A percentile compares a stretch with the other conserved stretches of the same genome.
These are phyloP conservation scores for Penicillium brevicompactum DNA, from an alignment of 2,329 filamentous ascomycete species.

Conservation along the genomic window DNA sequence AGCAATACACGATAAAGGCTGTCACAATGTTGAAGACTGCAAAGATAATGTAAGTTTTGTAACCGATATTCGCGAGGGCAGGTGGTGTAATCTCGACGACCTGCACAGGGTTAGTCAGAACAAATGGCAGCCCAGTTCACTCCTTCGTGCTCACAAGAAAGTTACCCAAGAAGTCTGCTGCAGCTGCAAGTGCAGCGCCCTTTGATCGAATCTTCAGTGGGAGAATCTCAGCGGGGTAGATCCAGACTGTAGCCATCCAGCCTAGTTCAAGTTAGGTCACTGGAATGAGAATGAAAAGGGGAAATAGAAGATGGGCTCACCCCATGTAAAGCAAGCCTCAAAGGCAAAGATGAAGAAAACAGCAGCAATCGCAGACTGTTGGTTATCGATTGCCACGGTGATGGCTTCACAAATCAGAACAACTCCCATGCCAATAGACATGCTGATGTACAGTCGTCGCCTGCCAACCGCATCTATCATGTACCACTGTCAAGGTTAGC, in stretches of 20 bases:
- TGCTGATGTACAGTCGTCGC: conserved; percentile 15
- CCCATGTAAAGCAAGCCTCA: conserved; percentile 27
- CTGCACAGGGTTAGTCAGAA: not conserved
- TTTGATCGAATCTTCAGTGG: conserved; percentile 27
- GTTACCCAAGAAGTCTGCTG: conserved; percentile 33
- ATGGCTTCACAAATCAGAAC: conserved; percentile 29
- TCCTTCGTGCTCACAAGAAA: conserved; percentile 20
- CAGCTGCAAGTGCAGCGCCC: conserved; percentile 34
- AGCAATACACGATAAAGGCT: conserved; percentile 33
- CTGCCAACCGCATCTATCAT: conserved; percentile 18
- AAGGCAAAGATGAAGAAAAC: conserved; percentile 29
- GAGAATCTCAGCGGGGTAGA: conserved; percentile 26
- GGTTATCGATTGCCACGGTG: conserved; percentile 19
- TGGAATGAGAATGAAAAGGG: not conserved
- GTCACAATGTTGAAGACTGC: conserved; percentile 59
- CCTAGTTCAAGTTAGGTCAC: conserved; percentile 3
- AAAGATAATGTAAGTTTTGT: conserved; percentile 67
- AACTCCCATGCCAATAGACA: conserved; percentile 24
- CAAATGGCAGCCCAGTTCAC: not conserved
- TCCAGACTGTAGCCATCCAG: conserved; percentile 26
- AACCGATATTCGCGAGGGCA: conserved; percentile 58
- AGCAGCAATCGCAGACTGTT: conserved; percentile 16
- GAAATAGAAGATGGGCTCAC: conserved; percentile 1
- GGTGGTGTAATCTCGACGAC: conserved; percentile 66
- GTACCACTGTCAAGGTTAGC: conserved; percentile 10